Percentiles rank a stretch among this genome's conserved stretches.
Evolutionary conservation across 371 early-diverging fungal species (phyloP).

Genomic region (Mortierella sp.): DNA sequence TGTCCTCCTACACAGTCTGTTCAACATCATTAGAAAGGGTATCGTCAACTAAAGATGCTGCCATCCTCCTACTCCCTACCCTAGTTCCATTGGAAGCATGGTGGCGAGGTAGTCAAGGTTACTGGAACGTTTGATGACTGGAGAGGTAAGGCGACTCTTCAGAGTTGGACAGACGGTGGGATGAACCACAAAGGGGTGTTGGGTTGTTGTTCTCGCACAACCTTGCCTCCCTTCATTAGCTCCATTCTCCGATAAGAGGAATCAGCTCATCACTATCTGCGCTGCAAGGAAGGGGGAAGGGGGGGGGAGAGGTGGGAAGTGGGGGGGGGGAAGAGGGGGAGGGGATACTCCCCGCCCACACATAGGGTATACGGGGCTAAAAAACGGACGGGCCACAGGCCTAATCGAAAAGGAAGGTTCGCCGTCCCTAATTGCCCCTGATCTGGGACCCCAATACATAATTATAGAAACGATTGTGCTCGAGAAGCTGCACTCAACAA

Average conservation of each 20-base stretch:
- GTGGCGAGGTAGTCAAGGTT: constrained; percentile 43
- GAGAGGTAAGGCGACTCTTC: background rate
- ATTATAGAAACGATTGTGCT: constrained; percentile 18
- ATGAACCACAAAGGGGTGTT: too few species aligned
- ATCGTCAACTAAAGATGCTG: too few species aligned
- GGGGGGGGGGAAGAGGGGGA: background rate
- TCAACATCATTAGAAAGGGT: background rate
- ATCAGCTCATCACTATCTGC: background rate
- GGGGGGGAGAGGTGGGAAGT: background rate
- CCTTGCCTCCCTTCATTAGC: too few species aligned
- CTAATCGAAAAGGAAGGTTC: too few species aligned
- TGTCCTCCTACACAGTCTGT: background rate
- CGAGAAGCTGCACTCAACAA: constrained; percentile 20
- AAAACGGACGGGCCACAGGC: too few species aligned
- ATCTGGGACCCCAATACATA: background rate
- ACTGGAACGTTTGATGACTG: background rate
- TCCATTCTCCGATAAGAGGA: too few species aligned
- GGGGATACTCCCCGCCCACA: too few species aligned
- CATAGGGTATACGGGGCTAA: too few species aligned
- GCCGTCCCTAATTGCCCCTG: background rate
- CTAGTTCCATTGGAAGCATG: constrained; percentile 62
- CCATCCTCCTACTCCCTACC: too few species aligned
- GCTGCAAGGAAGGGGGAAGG: background rate
- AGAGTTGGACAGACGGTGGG: too few species aligned
- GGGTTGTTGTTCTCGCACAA: too few species aligned